phyloP scores from a whole-genome alignment of 2,329 filamentous ascomycete species.

The Lasiodiplodia sp. region DNA sequence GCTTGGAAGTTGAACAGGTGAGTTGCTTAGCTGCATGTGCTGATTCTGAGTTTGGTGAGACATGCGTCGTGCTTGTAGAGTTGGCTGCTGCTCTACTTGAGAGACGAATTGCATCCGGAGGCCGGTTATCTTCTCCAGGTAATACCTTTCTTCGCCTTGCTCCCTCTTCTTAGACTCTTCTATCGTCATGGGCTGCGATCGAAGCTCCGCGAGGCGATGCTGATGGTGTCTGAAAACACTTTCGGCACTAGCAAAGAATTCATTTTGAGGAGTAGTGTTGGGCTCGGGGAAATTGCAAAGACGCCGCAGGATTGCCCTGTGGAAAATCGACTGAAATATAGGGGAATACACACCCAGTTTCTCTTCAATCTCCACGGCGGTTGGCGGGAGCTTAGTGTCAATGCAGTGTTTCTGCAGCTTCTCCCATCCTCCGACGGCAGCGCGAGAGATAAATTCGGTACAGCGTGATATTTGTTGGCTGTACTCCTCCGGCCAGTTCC shows the following conservation, averaged over 20 bases:
- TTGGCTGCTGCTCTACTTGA: background rate
- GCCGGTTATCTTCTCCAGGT: background rate
- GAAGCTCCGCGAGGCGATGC: background rate
- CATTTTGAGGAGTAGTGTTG: background rate
- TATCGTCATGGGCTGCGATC: background rate
- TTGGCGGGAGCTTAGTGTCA: slow-evolving; percentile 56
- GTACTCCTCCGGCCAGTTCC: slow-evolving; percentile 37
- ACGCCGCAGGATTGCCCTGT: slow-evolving; percentile 57
- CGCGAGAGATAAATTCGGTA: slow-evolving; percentile 52
- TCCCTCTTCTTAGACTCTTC: background rate
- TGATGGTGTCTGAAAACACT: slow-evolving; percentile 6
- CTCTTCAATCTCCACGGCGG: slow-evolving; percentile 63
- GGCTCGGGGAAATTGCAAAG: slow-evolving; percentile 43
- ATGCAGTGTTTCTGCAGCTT: slow-evolving; percentile 35
- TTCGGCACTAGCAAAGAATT: background rate
- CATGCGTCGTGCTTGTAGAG: slow-evolving; percentile 1
- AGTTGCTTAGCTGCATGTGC: background rate
- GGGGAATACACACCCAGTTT: slow-evolving; percentile 58
- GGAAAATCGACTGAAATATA: slow-evolving; percentile 62
- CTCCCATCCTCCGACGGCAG: slow-evolving; percentile 32
- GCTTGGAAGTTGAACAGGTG: background rate
- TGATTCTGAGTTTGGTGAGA: background rate
- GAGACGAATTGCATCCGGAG: background rate
- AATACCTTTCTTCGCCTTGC: background rate
- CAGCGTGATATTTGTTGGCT: slow-evolving; percentile 44